A percentile compares a stretch with the other conserved stretches of the same genome.
Conservation (phyloP, 192 early-diverging fungal genomes). For the Diversispora eburnea region DNA sequence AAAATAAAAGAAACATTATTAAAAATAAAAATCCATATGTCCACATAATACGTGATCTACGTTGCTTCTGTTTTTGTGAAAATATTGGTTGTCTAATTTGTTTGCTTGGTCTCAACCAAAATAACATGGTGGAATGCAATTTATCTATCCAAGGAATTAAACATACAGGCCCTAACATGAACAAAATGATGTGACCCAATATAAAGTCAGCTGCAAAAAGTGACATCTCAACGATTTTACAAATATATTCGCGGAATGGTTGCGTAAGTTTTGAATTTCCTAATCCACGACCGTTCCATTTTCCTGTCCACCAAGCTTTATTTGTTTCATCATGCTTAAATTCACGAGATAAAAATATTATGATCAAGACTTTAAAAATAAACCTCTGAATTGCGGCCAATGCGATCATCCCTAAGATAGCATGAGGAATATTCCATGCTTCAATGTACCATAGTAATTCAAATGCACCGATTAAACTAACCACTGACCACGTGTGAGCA, state of each 20-base stretch:
- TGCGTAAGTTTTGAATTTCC: conserved; percentile 59
- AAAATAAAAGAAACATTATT: conserved; percentile 57
- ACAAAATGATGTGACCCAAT: conserved; percentile 70
- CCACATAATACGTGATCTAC: conserved; percentile 61
- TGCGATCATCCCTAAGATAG: conserved; percentile 64
- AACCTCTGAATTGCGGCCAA: conserved; percentile 66
- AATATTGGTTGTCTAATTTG: conserved; percentile 75
- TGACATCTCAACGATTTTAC: conserved; percentile 83
- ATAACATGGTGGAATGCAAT: conserved; percentile 76
- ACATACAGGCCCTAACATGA: conserved; percentile 68
- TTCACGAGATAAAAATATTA: conserved; percentile 72
- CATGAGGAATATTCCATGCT: conserved; percentile 58
- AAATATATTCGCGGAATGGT: conserved; percentile 74
- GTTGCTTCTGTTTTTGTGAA: conserved; percentile 60
- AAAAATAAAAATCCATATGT: conserved; percentile 68
- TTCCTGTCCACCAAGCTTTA: conserved; percentile 84
- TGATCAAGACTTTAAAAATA: conserved; percentile 64
- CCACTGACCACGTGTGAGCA: conserved; percentile 58
- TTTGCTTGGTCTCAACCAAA: conserved; percentile 77
- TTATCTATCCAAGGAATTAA: conserved; percentile 70
- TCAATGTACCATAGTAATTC: conserved; percentile 66
- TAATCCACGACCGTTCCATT: conserved; percentile 74
- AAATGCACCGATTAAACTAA: conserved; percentile 60
- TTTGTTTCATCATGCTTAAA: conserved; percentile 81
- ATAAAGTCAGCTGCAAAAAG: conserved; percentile 78